Evolutionary conservation across 352 stramenopile genomes (phyloP), one percentile per base, ranked within the genome.

Genomic region (Thraustotheca clavata): DNA sequence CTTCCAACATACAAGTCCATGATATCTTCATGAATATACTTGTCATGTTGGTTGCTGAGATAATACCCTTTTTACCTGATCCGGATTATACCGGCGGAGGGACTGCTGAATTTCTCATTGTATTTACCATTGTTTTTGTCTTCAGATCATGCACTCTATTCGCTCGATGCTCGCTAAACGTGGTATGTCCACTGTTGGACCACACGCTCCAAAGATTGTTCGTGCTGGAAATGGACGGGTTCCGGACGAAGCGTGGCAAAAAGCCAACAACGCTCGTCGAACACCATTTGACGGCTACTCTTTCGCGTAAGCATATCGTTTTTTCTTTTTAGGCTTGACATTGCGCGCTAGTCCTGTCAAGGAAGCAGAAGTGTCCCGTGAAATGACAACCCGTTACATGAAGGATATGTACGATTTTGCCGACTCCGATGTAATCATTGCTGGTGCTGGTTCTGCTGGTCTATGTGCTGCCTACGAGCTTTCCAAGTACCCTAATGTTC

Each of bases 361-460:
- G 69, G 77, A 86, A 69, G 72, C 77, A 22, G 72, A 83, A 39
- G 74, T 86, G 50, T 86, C 77, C 60, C 77, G 77, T 55, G 77
- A 83, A 68, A 86, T 86, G 77, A 86, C 77, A 34, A 86, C 75
- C 32, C 75, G 77, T 22, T 86, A 86, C 71, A 82, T 86, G 72
- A 86, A 86, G 75, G 77, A 86, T 66, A 72, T 86, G 75, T 83
- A 86, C 74, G 75, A 83, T 67, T 84, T 79, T 70, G 77, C 77
- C 43, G 77, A 86, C 69, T 80, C 73, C 49, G 77, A 86, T 49
- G 71, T 86, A 14, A 80, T 86, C 74, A 86, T 86, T 41, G 75
- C 75, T 22, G 77, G 77, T 40, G 77, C 77, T n/a, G 77, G 77
- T 5, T 84, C 75, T 43, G 77, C 77, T 8, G 77, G 77, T 4